A percentile compares a stretch with the other conserved stretches of the same genome.
Evolutionary conservation across 139 green algal species (phyloP).

Genomic region (Chlamydomonas sp.): DNA sequence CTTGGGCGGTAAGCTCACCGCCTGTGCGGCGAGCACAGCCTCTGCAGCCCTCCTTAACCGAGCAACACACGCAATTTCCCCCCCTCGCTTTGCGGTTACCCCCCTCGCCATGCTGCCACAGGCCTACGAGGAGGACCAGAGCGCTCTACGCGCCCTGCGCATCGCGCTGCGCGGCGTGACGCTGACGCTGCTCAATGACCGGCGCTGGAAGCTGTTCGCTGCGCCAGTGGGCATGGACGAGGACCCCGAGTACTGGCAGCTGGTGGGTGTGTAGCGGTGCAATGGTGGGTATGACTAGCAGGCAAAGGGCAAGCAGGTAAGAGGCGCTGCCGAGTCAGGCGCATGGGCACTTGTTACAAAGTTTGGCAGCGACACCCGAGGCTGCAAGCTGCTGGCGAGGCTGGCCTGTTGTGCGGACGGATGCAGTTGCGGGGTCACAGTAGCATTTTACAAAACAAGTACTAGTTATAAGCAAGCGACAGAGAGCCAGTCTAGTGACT

Average conservation of each 20-base stretch:
- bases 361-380: too few relatives aligned
- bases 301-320: not conserved
- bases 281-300: conserved; percentile 5
- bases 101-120: not conserved
- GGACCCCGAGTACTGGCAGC: conserved; percentile 62
- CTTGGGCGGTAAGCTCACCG: too few relatives aligned
- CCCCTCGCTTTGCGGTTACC: not conserved
- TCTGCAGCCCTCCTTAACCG: too few relatives aligned
- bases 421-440: too few relatives aligned
- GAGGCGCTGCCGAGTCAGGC: not conserved
- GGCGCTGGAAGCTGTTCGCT: conserved; percentile 67
- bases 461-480: too few relatives aligned
- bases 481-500: too few relatives aligned
- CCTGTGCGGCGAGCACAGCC: too few relatives aligned
- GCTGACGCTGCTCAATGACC: conserved; percentile 63
- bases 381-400: too few relatives aligned
- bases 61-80: not conserved
- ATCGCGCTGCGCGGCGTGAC: conserved; percentile 74
- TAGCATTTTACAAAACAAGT: too few relatives aligned
- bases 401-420: too few relatives aligned
- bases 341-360: too few relatives aligned
- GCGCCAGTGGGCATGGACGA: conserved; percentile 47
- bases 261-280: conserved; percentile 16
- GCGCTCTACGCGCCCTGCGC: conserved; percentile 68
- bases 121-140: conserved; percentile 66